phyloP scores from a whole-genome alignment of 2,329 filamentous ascomycete species.

The Clarireedia sp. region DNA sequence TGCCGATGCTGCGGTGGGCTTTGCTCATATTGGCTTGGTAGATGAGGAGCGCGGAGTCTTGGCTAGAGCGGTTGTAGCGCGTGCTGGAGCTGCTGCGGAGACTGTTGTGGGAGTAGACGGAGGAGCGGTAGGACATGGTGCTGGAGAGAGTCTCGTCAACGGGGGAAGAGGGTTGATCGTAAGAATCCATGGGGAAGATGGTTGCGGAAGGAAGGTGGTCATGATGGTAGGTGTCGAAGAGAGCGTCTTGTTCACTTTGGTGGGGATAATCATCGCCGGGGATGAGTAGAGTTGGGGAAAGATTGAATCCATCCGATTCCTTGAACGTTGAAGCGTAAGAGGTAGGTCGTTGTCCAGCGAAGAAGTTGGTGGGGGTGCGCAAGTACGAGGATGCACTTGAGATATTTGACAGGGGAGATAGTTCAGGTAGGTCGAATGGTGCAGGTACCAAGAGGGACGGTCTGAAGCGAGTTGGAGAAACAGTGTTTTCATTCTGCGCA shows the following conservation, averaged over 20 bases:
- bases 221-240: slow-evolving; percentile 24
- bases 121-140: slow-evolving; percentile 26
- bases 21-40: slow-evolving; percentile 14
- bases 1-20: slow-evolving; percentile 23
- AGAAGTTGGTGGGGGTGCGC: slow-evolving; percentile 18
- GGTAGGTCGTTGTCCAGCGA: slow-evolving; percentile 16
- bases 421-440: slow-evolving; percentile 23
- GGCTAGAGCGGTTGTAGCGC: slow-evolving; percentile 21
- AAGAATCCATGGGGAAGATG: slow-evolving; percentile 22
- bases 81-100: slow-evolving; percentile 21
- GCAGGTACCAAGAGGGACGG: slow-evolving; percentile 26
- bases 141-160: slow-evolving; percentile 26
- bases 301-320: slow-evolving; percentile 49
- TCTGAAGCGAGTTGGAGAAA: slow-evolving; percentile 23
- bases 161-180: slow-evolving; percentile 21
- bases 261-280: slow-evolving; percentile 47
- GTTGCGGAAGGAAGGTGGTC: slow-evolving; percentile 17
- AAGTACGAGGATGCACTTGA: slow-evolving; percentile 19
- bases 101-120: slow-evolving; percentile 24
- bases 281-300: slow-evolving; percentile 56
- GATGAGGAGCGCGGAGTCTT: slow-evolving; percentile 23
- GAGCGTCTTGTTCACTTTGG: slow-evolving; percentile 37
- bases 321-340: slow-evolving; percentile 47
- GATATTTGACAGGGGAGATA: slow-evolving; percentile 25
- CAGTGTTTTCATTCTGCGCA: slow-evolving; percentile 17